Evolutionary conservation across 2,329 filamentous ascomycete species (phyloP).

Genomic region (Penicillium olsonii): DNA sequence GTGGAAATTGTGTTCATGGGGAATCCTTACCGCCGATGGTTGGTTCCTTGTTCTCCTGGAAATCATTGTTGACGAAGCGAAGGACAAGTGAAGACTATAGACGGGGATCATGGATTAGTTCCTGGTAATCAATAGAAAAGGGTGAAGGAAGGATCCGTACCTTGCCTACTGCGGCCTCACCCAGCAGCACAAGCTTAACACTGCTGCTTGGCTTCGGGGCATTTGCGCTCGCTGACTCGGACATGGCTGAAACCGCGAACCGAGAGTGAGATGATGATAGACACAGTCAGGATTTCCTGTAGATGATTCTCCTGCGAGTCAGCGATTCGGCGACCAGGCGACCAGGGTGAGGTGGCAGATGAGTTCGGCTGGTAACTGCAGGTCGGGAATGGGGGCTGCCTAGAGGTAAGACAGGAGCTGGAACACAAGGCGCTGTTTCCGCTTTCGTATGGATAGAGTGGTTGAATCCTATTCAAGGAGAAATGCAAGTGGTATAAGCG

Average conservation of each 20-base stretch:
- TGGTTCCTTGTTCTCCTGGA: conserved; percentile 99
- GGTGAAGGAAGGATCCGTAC: conserved; percentile 54
- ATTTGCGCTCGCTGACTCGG: conserved; percentile 65
- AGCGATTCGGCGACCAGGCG: conserved; percentile 24
- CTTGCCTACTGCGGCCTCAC: conserved; percentile 98
- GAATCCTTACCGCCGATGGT: conserved; percentile 81
- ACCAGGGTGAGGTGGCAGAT: conserved; percentile 23
- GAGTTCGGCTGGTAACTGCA: conserved; percentile 20
- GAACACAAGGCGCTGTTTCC: conserved; percentile 13
- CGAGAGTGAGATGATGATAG: conserved; percentile 3
- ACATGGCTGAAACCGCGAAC: conserved; percentile 54
- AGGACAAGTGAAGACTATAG: conserved; percentile 89
- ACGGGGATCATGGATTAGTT: not conserved
- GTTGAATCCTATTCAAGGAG: conserved; percentile 10
- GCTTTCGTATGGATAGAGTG: conserved; percentile 6
- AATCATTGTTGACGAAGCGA: conserved; percentile 99
- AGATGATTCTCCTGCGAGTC: conserved; percentile 23
- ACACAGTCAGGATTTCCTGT: conserved; percentile 33
- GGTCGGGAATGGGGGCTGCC: conserved; percentile 20
- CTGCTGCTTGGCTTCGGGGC: conserved; percentile 96
- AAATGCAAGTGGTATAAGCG: conserved; percentile 10
- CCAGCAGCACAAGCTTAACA: conserved; percentile 97
- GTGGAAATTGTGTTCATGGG: not conserved
- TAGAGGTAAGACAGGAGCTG: conserved; percentile 21
- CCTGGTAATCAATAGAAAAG: not conserved